Evolutionary conservation across 2,329 filamentous ascomycete species (phyloP).

Genomic region (Pseudogymnoascus sp.): DNA sequence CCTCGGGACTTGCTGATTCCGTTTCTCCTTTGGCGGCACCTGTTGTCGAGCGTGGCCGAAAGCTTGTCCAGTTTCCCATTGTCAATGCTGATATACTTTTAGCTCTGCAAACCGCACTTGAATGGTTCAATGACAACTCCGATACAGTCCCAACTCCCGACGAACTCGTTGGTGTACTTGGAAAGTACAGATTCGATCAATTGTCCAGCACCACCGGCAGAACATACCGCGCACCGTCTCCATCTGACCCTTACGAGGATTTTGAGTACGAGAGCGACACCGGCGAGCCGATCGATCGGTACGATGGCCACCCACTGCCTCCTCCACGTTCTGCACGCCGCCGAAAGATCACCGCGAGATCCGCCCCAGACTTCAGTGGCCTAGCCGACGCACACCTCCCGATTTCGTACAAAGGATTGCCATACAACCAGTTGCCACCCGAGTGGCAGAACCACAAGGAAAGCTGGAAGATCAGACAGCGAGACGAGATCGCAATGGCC

Average conservation of each 20-base stretch:
- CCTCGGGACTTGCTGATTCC: neutral
- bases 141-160: neutral
- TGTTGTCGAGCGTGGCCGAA: neutral
- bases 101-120: neutral
- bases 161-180: neutral
- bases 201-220: neutral
- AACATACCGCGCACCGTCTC: neutral
- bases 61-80: neutral
- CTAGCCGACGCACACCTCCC: neutral
- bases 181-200: neutral
- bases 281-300: neutral
- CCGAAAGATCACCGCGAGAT: neutral
- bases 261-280: neutral
- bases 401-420: neutral
- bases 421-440: neutral
- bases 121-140: neutral
- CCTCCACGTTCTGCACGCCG: neutral
- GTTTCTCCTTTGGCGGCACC: neutral
- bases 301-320: neutral
- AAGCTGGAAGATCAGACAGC: neutral
- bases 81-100: neutral
- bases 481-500: neutral
- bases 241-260: neutral
- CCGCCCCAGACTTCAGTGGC: neutral
- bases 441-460: neutral